Evolutionary conservation across 495 filamentous ascomycete species (phyloP).

Genomic region (Cercophora scortea): DNA sequence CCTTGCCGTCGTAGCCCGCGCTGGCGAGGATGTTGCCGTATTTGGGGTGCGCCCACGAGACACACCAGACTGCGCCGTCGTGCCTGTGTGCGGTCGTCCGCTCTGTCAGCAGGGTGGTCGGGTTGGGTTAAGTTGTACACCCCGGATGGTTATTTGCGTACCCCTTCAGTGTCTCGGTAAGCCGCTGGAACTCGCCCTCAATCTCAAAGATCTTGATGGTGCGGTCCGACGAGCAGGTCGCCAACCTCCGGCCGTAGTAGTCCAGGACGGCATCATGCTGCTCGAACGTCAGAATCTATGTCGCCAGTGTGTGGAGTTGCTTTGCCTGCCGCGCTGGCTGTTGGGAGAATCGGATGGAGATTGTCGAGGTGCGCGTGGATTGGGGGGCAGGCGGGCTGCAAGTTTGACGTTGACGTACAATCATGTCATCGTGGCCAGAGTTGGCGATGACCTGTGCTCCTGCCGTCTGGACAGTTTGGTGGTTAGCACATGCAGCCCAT

Average conservation of each 20-base stretch:
- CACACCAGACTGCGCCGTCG: conserved; percentile 92
- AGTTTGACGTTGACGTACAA: conserved; percentile 64
- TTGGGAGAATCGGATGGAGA: background rate
- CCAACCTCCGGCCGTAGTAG: conserved; percentile 93
- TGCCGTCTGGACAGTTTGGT: conserved; percentile 14
- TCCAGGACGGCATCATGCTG: conserved; percentile 79
- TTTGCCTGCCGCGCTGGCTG: background rate
- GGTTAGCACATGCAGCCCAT: conserved; percentile 1
- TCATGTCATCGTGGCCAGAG: conserved; percentile 92
- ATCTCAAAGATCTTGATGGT: conserved; percentile 99
- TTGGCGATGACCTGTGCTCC: conserved; percentile 29
- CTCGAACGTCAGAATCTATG: conserved; percentile 4
- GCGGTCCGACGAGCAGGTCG: conserved; percentile 95
- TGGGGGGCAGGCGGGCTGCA: background rate
- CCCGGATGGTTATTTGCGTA: conserved; percentile 27
- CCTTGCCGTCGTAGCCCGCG: conserved; percentile 92
- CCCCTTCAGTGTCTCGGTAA: conserved; percentile 93
- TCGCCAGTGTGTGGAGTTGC: background rate
- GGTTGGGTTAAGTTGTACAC: background rate
- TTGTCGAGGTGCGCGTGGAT: background rate
- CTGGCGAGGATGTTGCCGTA: conserved; percentile 96
- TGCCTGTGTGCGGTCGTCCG: conserved; percentile 58
- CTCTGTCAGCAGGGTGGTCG: background rate
- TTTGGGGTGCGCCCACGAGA: conserved; percentile 97
- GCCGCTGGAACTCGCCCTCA: conserved; percentile 83